Evolutionary conservation across 2,329 filamentous ascomycete genomes (phyloP), one percentile per base, ranked within the genome.

Genomic region (Nigrograna mackinnonii): DNA sequence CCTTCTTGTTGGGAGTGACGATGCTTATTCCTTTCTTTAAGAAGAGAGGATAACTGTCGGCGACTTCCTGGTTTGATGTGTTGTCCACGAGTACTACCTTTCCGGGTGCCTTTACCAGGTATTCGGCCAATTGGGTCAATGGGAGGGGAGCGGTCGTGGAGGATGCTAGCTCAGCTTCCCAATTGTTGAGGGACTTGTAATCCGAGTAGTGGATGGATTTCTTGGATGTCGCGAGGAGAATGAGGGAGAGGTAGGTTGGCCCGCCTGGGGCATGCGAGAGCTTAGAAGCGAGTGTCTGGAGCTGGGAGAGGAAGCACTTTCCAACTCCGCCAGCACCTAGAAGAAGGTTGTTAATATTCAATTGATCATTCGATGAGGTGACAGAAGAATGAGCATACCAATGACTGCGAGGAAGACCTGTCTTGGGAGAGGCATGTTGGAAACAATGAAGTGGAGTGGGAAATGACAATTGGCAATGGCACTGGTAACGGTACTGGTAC

Each of bases 1-100:
- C 92, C 74, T 99, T 99, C 78, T 99, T 99, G 79, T 97, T 99
- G 32, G 94, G 91, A 1, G 94, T 99, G 20, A 97, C 89, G 58
- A 99, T 84, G 70, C 84, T 92, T 69, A 99, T 85, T 11, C 91
- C 92, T 50, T 84, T 82, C 60, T 82, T 79, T 47, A 99, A 76
- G 69, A 95, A 89, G 35, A 80, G 69, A 1, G 94, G 91, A 70
- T 99, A 99, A 21, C 82, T 74, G 47, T 88, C 82, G 36, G 92
- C 94, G 21, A 99, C 79, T 51, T 87, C 85, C 58, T 92, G 86
- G 56, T 89, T 91, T 71, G 89, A 95, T 39, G 94, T 99, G 76
- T 97, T 97, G 79, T 99, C 94, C 53, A 99, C 85, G 21, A 99
- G 77, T 33, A 99, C 78, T 32, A 87, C 84, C 65, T 87, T 89